Evolutionary conservation across 768 basidiomycete species (phyloP), one percentile per base, ranked within the genome.

Genomic region (Tephrocybe sp.): DNA sequence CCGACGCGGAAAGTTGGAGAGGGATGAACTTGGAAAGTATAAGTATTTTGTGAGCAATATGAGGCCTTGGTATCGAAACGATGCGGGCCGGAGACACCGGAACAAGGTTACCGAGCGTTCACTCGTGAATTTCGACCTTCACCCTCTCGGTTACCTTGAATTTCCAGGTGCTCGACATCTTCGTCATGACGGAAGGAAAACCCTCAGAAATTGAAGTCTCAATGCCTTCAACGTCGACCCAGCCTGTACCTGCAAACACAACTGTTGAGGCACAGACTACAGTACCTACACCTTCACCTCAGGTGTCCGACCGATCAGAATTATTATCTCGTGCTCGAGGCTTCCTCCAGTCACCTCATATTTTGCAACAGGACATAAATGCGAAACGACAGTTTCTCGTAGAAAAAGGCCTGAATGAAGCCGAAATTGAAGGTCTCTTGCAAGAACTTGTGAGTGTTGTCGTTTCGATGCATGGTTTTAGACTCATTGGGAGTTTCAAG

Each of bases 271-370:
- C 49, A 8, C 25, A 57, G n/a, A 31, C 49, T 4, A n/a, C n/a
- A n/a, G n/a, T n/a, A n/a, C 32, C 31, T 13, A 22, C 46, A 26
- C 31, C 44, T 6, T 35, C 30, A 8, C 40, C 48, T 18, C 26
- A 35, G 42, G 26, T 38, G 16, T 25, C 39, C 25, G 62, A 73
- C 55, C 67, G 78, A 43, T 37, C 62, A 44, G 77, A 80, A 30
- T 69, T 85, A 16, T 55, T 84, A 15, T 45, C 70, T 26, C 78
- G 74, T 47, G 89, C 87, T 8, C 78, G 84, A 19, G 55, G 75
- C 9, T 91, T 92, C 62, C 70, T 92, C 13, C 64, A 65, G 9
- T 87, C 89, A 2, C 82, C 86, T 3, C 83, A 86, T 59, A 75
- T 87, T 18, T 71, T 74, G 11, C 65, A 77, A 38, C 83, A 89